Percentiles rank a stretch among this genome's conserved stretches.
Conservation (phyloP, 208 protist species). For the Trypanosoma melophagium region DNA sequence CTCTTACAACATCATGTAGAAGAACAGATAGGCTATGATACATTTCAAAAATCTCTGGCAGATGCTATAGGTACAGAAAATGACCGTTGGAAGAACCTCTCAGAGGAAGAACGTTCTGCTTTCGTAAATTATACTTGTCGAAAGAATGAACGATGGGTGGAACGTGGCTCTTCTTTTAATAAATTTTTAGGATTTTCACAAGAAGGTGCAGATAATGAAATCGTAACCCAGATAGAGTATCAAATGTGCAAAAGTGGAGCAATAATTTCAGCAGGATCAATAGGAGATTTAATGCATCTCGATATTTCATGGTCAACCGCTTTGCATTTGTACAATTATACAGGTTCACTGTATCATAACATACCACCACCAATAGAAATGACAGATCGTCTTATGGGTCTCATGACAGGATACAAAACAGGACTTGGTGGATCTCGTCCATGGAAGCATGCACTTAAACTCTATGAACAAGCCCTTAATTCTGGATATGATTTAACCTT, state of each 20-base stretch:
- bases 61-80: conserved; percentile 40
- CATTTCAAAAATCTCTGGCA: conserved; percentile 44
- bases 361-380: conserved; percentile 61
- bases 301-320: conserved; percentile 72
- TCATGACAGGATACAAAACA: conserved; percentile 79
- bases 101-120: conserved; percentile 39
- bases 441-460: conserved; percentile 50
- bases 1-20: conserved; percentile 51
- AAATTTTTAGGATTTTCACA: conserved; percentile 46
- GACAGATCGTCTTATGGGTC: conserved; percentile 63
- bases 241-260: conserved; percentile 49
- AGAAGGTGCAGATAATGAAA: conserved; percentile 71
- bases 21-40: conserved; percentile 34
- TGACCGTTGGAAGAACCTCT: conserved; percentile 48
- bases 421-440: conserved; percentile 68
- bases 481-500: conserved; percentile 61
- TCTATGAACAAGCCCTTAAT: conserved; percentile 46
- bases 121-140: conserved; percentile 56
- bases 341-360: conserved; percentile 20
- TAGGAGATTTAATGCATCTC: conserved; percentile 66
- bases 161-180: conserved; percentile 51
- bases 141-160: conserved; percentile 46
- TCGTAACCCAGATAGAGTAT: conserved; percentile 51
- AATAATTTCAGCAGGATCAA: conserved; percentile 32
- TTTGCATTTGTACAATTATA: conserved; percentile 52